Conservation (phyloP, 345 rosid species). For the Erucastrum elatum region DNA sequence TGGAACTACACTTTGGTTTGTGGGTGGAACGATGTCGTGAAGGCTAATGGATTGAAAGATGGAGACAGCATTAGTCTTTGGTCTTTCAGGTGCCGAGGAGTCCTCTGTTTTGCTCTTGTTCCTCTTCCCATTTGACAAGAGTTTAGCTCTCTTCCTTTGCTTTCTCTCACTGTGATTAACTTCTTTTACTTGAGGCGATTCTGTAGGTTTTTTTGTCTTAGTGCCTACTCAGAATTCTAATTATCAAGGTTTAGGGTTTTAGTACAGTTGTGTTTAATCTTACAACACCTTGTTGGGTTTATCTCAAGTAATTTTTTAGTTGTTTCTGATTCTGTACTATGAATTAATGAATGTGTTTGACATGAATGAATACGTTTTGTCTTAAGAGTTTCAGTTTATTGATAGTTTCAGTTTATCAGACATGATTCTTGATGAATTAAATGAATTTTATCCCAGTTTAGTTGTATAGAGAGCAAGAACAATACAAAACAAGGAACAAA, state of each 20-base stretch:
- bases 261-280: not conserved
- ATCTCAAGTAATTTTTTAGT: not conserved
- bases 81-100: conserved; percentile 6
- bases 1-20: not conserved
- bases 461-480: not conserved
- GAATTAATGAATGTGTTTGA: not conserved
- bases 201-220: not conserved
- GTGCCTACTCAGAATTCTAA: not conserved
- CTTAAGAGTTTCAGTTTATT: not conserved
- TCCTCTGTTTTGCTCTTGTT: conserved; percentile 23
- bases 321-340: not conserved
- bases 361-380: not conserved
- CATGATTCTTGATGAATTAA: not conserved
- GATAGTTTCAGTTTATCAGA: not conserved
- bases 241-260: not conserved
- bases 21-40: conserved; percentile 16
- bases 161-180: not conserved
- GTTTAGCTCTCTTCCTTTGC: not conserved
- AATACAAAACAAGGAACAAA: not conserved
- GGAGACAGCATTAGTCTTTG: not conserved
- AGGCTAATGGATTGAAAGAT: not conserved
- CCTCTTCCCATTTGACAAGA: not conserved
- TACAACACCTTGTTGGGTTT: not conserved
- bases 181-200: not conserved
- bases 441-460: not conserved